Conservation (phyloP, 768 basidiomycete genomes). For the Amyloporia xantha region DNA sequence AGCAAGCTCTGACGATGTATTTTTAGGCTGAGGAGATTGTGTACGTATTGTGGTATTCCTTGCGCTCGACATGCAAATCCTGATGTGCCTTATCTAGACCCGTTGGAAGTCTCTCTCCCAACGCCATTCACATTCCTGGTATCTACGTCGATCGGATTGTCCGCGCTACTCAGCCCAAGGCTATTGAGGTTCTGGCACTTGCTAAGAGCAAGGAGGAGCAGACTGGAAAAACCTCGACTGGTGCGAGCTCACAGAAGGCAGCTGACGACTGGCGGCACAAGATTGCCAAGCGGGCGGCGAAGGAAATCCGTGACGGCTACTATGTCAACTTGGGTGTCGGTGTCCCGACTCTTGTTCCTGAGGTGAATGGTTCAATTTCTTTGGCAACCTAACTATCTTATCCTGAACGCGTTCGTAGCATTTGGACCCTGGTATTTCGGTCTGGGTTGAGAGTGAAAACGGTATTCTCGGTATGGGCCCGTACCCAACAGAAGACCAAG, state of each 20-base stretch:
- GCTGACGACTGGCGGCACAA: slow-evolving; percentile 37
- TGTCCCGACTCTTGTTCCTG: slow-evolving; percentile 83
- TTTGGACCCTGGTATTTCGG: slow-evolving; percentile 61
- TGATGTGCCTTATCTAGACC: slow-evolving; percentile 14
- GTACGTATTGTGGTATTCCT: slow-evolving; percentile 16
- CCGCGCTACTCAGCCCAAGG: slow-evolving; percentile 61
- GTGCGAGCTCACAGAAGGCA: slow-evolving; percentile 13
- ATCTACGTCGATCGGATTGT: slow-evolving; percentile 87
- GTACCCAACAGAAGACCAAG: slow-evolving; percentile 69
- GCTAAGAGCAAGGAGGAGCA: slow-evolving; percentile 30
- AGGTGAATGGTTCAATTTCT: slow-evolving; percentile 10
- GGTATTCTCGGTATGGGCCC: slow-evolving; percentile 85
- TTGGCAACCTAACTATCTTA: no score
- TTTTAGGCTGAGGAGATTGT: slow-evolving; percentile 20
- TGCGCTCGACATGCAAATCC: neutral
- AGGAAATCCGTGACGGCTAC: slow-evolving; percentile 79
- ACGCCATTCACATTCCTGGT: slow-evolving; percentile 73
- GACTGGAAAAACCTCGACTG: slow-evolving; percentile 5
- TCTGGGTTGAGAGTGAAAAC: slow-evolving; percentile 87
- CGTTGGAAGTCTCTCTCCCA: slow-evolving; percentile 50
- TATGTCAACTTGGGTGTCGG: slow-evolving; percentile 87
- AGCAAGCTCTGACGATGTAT: no score
- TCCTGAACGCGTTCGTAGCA: slow-evolving; percentile 38
- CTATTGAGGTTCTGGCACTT: slow-evolving; percentile 69
- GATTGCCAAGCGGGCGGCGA: slow-evolving; percentile 80